Evolutionary conservation across 768 basidiomycete species (phyloP).

Genomic region (Hygrophoropsis aurantiaca): DNA sequence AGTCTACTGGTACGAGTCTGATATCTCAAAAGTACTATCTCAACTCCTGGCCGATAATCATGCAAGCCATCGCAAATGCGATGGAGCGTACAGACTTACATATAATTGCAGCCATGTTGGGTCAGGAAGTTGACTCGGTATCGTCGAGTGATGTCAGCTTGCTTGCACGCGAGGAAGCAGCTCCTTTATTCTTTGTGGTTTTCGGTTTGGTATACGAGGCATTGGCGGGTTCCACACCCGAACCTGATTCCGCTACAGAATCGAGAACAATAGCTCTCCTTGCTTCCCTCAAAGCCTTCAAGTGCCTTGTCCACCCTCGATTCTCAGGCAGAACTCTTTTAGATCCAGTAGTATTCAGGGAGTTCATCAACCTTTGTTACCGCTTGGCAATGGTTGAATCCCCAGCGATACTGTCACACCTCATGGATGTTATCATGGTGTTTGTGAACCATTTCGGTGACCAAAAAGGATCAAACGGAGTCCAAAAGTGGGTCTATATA

Average conservation of each 20-base stretch:
- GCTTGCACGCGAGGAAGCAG: conserved; percentile 53
- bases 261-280: conserved; percentile 48
- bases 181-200: conserved; percentile 81
- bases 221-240: conserved; percentile 62
- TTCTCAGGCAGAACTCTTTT: conserved; percentile 81
- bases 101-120: conserved; percentile 82
- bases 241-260: conserved; percentile 45
- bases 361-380: conserved; percentile 85
- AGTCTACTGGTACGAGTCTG: conserved; percentile 2
- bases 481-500: conserved; percentile 34
- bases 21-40: conserved; percentile 71
- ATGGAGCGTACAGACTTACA: conserved; percentile 71
- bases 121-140: conserved; percentile 34
- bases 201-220: conserved; percentile 96
- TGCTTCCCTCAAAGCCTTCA: conserved; percentile 73
- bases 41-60: conserved; percentile 75
- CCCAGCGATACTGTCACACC: conserved; percentile 64
- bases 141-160: conserved; percentile 17
- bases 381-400: conserved; percentile 88
- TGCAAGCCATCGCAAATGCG: conserved; percentile 80
- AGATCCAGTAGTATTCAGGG: conserved; percentile 83
- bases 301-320: conserved; percentile 74
- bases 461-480: conserved; percentile 24
- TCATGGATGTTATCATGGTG: conserved; percentile 65
- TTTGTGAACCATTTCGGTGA: conserved; percentile 45